Conservation (phyloP, 148 eudicot species). For the Euryodendron excelsum region DNA sequence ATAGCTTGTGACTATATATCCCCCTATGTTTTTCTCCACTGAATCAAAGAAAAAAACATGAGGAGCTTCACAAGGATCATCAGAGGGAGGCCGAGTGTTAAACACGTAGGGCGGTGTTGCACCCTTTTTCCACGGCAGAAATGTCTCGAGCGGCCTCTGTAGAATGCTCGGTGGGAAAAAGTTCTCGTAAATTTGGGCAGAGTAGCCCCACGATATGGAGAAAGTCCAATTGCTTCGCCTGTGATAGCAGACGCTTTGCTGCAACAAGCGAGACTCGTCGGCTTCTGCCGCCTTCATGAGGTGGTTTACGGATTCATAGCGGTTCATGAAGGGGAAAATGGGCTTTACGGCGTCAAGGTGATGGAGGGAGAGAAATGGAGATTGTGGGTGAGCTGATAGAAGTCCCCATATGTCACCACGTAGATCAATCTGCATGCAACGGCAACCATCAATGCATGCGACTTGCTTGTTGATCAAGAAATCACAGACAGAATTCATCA, state of each 20-base stretch:
- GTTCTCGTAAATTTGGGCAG: slow-evolving; percentile 43
- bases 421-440: slow-evolving; percentile 51
- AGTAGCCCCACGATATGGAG: slow-evolving; percentile 71
- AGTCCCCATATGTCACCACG: slow-evolving; percentile 48
- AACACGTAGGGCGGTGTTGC: slow-evolving; percentile 42
- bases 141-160: slow-evolving; percentile 52
- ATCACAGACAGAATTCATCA: too few species aligned
- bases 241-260: slow-evolving; percentile 63
- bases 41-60: slow-evolving; percentile 51
- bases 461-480: too few species aligned
- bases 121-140: slow-evolving; percentile 42
- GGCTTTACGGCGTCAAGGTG: slow-evolving; percentile 47
- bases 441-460: not conserved
- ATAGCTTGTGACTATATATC: slow-evolving; percentile 30
- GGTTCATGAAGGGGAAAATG: slow-evolving; percentile 42
- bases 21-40: not conserved
- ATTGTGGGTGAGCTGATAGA: slow-evolving; percentile 53
- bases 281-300: slow-evolving; percentile 43
- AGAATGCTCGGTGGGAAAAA: slow-evolving; percentile 41
- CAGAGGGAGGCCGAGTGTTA: slow-evolving; percentile 37
- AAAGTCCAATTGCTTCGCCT: slow-evolving; percentile 44
- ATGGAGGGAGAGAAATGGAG: slow-evolving; percentile 51
- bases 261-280: slow-evolving; percentile 46
- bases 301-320: slow-evolving; percentile 38
- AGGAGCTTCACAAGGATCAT: slow-evolving; percentile 50